Evolutionary conservation across 371 early-diverging fungal genomes (phyloP).

Genomic region (Thermomucor indicae-seudaticae): DNA sequence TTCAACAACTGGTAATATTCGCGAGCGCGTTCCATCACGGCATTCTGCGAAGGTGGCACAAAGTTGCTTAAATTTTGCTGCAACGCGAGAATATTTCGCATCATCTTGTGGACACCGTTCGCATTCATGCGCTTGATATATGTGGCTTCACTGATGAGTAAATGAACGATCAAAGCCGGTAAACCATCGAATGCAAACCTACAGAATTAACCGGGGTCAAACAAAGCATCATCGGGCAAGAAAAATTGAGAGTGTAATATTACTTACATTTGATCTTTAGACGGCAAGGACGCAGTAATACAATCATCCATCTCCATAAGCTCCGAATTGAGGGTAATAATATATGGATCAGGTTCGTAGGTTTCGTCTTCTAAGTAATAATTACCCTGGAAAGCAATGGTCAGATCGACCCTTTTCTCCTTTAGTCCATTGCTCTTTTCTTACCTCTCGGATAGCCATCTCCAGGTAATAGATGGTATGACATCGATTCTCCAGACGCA

Average conservation of each 20-base stretch:
- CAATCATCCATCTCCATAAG: conserved; percentile 73
- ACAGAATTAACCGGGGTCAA: no score
- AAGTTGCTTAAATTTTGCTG: conserved; percentile 88
- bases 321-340: conserved; percentile 76
- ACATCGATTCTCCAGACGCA: conserved; percentile 81
- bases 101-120: conserved; percentile 76
- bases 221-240: background rate
- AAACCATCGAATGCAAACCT: conserved; percentile 84
- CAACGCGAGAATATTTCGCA: conserved; percentile 76
- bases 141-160: conserved; percentile 65
- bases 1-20: conserved; percentile 72
- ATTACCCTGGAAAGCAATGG: conserved; percentile 45
- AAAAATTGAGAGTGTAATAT: background rate
- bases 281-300: conserved; percentile 60
- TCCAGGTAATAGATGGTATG: conserved; percentile 89
- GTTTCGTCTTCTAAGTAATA: conserved; percentile 72
- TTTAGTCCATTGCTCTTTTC: background rate
- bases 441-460: conserved; percentile 86
- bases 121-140: conserved; percentile 72
- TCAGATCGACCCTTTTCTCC: background rate
- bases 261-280: conserved; percentile 56
- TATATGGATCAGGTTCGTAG: conserved; percentile 83
- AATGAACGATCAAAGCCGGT: conserved; percentile 68
- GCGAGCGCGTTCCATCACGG: conserved; percentile 64
- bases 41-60: conserved; percentile 58